Percentiles rank a stretch among this genome's conserved stretches.
phyloP scores from a whole-genome alignment of 169 alveolate species.

The Fabrea salina region DNA sequence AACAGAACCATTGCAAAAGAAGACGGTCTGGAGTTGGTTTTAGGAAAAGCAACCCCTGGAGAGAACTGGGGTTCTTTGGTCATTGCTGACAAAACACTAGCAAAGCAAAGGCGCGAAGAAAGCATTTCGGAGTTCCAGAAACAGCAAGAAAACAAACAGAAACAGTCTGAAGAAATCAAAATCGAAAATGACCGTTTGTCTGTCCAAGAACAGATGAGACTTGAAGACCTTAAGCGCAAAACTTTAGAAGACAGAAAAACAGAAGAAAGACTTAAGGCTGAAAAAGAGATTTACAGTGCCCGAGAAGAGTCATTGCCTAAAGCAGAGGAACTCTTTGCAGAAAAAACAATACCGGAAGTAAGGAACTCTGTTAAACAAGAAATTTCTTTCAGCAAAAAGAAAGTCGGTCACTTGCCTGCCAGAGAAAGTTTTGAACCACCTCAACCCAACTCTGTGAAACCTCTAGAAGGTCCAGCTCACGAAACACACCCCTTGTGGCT shows the following conservation, averaged over 20 bases:
- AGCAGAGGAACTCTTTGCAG: slow-evolving; percentile 41
- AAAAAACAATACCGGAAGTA: slow-evolving; percentile 51
- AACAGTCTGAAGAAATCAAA: slow-evolving; percentile 38
- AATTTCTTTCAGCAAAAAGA: slow-evolving; percentile 71
- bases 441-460: slow-evolving; percentile 66
- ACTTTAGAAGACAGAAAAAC: slow-evolving; percentile 44
- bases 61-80: background rate
- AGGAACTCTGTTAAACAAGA: slow-evolving; percentile 52
- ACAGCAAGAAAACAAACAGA: background rate
- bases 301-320: slow-evolving; percentile 42
- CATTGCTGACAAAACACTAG: background rate
- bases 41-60: slow-evolving; percentile 7
- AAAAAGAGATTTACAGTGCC: slow-evolving; percentile 47
- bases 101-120: background rate
- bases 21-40: background rate
- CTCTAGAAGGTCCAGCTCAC: slow-evolving; percentile 70
- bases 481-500: slow-evolving; percentile 82
- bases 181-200: slow-evolving; percentile 50
- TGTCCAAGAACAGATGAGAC: slow-evolving; percentile 53
- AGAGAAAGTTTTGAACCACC: slow-evolving; percentile 82
- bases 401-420: slow-evolving; percentile 76
- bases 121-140: background rate
- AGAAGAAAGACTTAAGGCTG: slow-evolving; percentile 49
- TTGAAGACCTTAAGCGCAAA: slow-evolving; percentile 53
- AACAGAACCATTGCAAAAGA: background rate